Evolutionary conservation across 257 asterid species (phyloP), one percentile per base, ranked within the genome.

Genomic region (Misopates orontium): DNA sequence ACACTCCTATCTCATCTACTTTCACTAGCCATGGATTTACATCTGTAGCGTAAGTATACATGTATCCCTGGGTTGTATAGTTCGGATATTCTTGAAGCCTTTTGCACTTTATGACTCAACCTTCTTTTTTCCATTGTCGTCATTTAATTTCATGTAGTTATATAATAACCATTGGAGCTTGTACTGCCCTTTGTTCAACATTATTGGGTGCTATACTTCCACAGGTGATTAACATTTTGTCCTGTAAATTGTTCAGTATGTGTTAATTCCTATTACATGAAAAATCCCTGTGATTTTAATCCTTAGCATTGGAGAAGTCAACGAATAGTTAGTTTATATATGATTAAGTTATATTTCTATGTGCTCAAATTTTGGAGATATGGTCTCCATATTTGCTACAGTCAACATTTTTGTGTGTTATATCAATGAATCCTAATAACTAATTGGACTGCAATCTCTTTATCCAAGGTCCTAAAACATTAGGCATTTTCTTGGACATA

Each of bases 1-100:
- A 90, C 75, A 93, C 97, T 70, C 99, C 99, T 11, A 90, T 93
- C 71, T 90, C 99, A 49, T 90, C 99, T n/a, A 97, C 97, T 20
- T 90, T 93, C 68, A 67, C 87, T 57, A 80, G 82, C 72, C 94
- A 85, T 62, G 99, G 91, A 55, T 51, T 84, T 50, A 21, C 82
- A 5, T 93, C 97, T 96, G 99, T 97, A 53, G 95, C 97, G 99
- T 93, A 80, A 79, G 99, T 79, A 50, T 41, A 75, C 57, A 36
- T 4, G 42, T 36, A 9, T 56, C 66, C 42, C 8, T 20, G 42
- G 6, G 15, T 49, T 58, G 2, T 56, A 32, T 60, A 16, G 55
- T 48, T 54, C 69, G 40, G 54, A 28, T 63, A 31, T 36, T 36
- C 42, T 11, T 73, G 56, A 8, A 66, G 61, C 63, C 63, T 55